phyloP scores from a whole-genome alignment of 2,329 filamentous ascomycete genomes.

The Aspergillus carbonarius region DNA sequence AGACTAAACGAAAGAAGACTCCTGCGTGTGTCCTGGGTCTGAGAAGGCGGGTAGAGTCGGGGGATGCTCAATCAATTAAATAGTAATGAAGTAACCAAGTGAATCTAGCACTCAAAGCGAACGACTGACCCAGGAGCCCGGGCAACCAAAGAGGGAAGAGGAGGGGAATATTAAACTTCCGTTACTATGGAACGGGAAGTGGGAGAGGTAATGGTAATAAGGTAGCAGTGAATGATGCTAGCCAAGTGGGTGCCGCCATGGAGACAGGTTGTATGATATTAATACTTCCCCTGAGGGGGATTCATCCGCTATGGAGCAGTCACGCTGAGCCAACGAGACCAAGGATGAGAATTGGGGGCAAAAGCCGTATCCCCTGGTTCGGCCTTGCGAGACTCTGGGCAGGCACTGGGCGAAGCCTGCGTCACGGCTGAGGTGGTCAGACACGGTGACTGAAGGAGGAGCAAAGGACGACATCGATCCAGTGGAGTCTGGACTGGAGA shows the following conservation, averaged over 20 bases:
- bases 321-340: constrained; percentile 2
- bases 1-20: neutral
- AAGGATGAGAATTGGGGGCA: constrained; percentile 15
- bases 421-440: constrained; percentile 13
- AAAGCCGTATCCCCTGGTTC: constrained; percentile 12
- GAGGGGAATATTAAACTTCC: constrained; percentile 4
- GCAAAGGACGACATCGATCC: constrained; percentile 13
- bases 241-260: constrained; percentile 4
- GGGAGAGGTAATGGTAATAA: neutral
- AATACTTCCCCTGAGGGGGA: constrained; percentile 12
- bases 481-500: constrained; percentile 18
- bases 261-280: constrained; percentile 10
- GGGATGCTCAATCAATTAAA: constrained; percentile 8
- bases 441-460: constrained; percentile 23
- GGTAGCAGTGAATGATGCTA: constrained; percentile 1
- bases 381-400: neutral
- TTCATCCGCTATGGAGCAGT: neutral
- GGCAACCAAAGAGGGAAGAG: constrained; percentile 5
- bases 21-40: neutral
- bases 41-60: neutral
- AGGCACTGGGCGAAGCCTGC: constrained; percentile 6
- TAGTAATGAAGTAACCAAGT: constrained; percentile 9
- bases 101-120: constrained; percentile 1
- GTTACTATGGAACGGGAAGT: constrained; percentile 6
- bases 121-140: constrained; percentile 2